A percentile compares a stretch with the other conserved stretches of the same genome.
Conservation (phyloP, 1,139 yeast genomes). For the Fermentozyma sake region DNA sequence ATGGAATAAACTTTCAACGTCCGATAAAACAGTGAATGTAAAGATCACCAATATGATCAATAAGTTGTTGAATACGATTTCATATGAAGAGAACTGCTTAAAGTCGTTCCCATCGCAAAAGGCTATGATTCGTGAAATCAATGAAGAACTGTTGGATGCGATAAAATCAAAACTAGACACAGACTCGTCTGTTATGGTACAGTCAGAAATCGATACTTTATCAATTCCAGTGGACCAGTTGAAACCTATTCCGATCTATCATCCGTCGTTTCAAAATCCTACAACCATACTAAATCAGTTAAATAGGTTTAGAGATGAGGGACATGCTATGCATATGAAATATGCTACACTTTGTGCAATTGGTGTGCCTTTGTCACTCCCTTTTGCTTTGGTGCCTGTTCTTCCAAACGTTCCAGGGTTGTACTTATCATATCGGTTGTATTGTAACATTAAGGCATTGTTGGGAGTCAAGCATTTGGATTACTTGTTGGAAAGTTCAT, state of each 20-base stretch:
- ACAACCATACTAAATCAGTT: conserved; percentile 30
- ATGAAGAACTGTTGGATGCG: conserved; percentile 10
- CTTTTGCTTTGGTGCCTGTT: conserved; percentile 78
- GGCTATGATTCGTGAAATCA: conserved; percentile 46
- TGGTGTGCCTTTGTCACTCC: conserved; percentile 74
- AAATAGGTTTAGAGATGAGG: conserved; percentile 21
- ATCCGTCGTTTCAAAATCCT: conserved; percentile 35
- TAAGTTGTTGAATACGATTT: conserved; percentile 38
- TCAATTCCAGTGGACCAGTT: conserved; percentile 29
- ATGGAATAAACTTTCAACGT: conserved; percentile 43
- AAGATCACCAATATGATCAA: conserved; percentile 34
- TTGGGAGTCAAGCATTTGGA: conserved; percentile 69
- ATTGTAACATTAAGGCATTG: conserved; percentile 79
- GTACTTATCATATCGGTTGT: conserved; percentile 74
- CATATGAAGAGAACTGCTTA: conserved; percentile 50
- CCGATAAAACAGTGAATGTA: conserved; percentile 35
- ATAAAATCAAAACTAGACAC: conserved; percentile 4
- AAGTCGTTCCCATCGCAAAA: conserved; percentile 48
- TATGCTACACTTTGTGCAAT: conserved; percentile 45
- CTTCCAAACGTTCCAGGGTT: conserved; percentile 95
- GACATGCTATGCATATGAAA: conserved; percentile 27
- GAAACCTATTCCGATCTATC: conserved; percentile 40
- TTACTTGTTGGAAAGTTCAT: conserved; percentile 47
- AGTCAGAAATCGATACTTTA: conserved; percentile 27
- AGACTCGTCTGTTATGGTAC: conserved; percentile 16